These are phyloP conservation scores for Alternaria dauci DNA, from an alignment of 2,329 filamentous ascomycete species.

Conservation along the genomic window DNA sequence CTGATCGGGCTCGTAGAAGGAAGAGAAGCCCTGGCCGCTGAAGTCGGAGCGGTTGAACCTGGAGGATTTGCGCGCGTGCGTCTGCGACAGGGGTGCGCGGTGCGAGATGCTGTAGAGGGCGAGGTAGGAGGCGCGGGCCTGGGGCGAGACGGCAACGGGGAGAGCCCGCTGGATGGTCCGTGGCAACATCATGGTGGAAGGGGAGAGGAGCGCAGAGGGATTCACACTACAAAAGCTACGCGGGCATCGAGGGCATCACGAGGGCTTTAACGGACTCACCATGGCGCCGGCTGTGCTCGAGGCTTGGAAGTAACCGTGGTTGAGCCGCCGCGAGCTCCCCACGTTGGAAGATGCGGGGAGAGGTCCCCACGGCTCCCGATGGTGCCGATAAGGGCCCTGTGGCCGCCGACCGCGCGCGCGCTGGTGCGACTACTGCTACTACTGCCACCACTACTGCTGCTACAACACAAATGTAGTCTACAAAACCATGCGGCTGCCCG, in stretches of 20 bases:
- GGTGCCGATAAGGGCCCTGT: conserved; percentile 21
- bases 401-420: conserved; percentile 11
- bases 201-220: not conserved
- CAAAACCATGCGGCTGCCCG: not conserved
- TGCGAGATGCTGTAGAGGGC: conserved; percentile 41
- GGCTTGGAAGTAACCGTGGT: conserved; percentile 16
- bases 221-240: conserved; percentile 6
- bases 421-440: not conserved
- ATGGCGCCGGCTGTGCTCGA: conserved; percentile 12
- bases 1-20: conserved; percentile 68
- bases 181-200: conserved; percentile 33
- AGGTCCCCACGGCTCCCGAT: conserved; percentile 14
- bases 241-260: conserved; percentile 15
- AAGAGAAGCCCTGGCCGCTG: conserved; percentile 67
- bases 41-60: conserved; percentile 69
- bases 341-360: conserved; percentile 32
- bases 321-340: conserved; percentile 33
- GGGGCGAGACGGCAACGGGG: conserved; percentile 47
- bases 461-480: not conserved
- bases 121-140: conserved; percentile 53
- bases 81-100: conserved; percentile 18
- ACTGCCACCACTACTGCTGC: too few relatives aligned
- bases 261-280: conserved; percentile 9
- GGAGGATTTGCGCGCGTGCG: conserved; percentile 46
- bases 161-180: conserved; percentile 34